phyloP scores from a whole-genome alignment of 2,329 filamentous ascomycete species.

The Ophiostoma tasmaniense region DNA sequence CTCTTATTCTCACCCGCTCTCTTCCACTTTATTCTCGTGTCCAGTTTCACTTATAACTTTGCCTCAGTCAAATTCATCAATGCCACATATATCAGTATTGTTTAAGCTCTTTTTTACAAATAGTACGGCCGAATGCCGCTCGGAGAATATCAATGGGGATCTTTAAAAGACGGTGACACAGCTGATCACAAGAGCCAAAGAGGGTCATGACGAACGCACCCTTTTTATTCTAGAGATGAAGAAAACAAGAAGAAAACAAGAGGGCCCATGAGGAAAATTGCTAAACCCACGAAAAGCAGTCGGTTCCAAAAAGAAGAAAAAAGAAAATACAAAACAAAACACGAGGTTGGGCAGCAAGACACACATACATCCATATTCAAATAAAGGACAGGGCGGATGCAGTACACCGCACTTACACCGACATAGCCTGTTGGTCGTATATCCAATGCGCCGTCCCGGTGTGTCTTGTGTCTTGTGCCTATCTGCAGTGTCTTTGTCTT shows the following conservation, averaged over 20 bases:
- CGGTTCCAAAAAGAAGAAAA: background rate
- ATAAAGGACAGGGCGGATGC: background rate
- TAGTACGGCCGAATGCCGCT: slow-evolving; percentile 3
- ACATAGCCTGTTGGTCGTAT: background rate
- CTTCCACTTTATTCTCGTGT: background rate
- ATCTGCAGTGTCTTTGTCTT: background rate
- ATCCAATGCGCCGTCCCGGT: background rate
- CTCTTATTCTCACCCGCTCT: background rate
- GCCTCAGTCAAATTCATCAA: background rate
- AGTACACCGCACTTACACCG: slow-evolving; percentile 4
- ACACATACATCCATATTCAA: background rate
- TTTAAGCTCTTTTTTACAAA: background rate
- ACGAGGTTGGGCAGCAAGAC: slow-evolving; percentile 3
- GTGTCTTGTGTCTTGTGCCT: background rate
- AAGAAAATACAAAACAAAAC: background rate
- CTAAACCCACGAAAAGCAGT: background rate
- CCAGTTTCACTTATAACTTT: background rate
- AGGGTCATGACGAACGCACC: background rate
- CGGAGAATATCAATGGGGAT: background rate
- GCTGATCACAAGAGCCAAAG: background rate
- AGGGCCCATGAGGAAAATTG: background rate
- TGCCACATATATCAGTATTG: background rate
- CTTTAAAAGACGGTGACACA: slow-evolving; percentile 3
- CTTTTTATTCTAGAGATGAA: background rate
- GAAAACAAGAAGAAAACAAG: background rate